phyloP scores from a whole-genome alignment of 2,329 filamentous ascomycete species.

The Curvularia verruculosa region DNA sequence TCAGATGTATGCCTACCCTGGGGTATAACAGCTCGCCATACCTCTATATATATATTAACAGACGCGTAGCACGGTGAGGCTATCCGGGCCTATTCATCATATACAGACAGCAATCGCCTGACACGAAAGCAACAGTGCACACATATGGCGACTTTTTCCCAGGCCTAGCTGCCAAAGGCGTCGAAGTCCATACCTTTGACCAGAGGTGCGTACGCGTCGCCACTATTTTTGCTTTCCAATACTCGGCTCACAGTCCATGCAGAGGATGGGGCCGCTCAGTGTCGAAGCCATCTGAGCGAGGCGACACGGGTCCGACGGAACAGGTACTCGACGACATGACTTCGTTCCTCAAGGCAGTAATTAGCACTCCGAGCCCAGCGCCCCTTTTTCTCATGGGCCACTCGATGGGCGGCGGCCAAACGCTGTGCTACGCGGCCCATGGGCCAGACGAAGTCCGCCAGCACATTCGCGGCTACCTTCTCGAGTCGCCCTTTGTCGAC shows the following conservation, averaged over 20 bases:
- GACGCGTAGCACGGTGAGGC: constrained; percentile 19
- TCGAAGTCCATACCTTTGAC: constrained; percentile 79
- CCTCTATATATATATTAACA: too few relatives aligned
- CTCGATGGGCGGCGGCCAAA: constrained; percentile 86
- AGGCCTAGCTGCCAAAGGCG: constrained; percentile 70
- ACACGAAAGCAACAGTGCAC: constrained; percentile 58
- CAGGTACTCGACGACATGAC: constrained; percentile 79
- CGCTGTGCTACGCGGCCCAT: constrained; percentile 64
- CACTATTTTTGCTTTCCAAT: neutral
- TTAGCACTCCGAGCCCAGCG: constrained; percentile 59
- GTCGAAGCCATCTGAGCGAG: constrained; percentile 64
- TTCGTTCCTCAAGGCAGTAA: constrained; percentile 70
- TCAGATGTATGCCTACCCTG: constrained; percentile 60
- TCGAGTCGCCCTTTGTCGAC: constrained; percentile 79
- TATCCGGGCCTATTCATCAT: neutral
- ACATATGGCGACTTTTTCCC: constrained; percentile 78
- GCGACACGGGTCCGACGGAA: constrained; percentile 74
- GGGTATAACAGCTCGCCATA: neutral
- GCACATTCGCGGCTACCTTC: constrained; percentile 73
- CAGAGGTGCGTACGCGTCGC: constrained; percentile 60
- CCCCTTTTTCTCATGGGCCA: constrained; percentile 88
- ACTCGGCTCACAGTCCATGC: constrained; percentile 7
- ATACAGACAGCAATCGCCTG: constrained; percentile 14
- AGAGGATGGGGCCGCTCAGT: constrained; percentile 83
- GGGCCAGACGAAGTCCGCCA: constrained; percentile 60